These are phyloP conservation scores for Thyridium curvatum DNA, from an alignment of 2,329 filamentous ascomycete genomes.

Conservation along the genomic window DNA sequence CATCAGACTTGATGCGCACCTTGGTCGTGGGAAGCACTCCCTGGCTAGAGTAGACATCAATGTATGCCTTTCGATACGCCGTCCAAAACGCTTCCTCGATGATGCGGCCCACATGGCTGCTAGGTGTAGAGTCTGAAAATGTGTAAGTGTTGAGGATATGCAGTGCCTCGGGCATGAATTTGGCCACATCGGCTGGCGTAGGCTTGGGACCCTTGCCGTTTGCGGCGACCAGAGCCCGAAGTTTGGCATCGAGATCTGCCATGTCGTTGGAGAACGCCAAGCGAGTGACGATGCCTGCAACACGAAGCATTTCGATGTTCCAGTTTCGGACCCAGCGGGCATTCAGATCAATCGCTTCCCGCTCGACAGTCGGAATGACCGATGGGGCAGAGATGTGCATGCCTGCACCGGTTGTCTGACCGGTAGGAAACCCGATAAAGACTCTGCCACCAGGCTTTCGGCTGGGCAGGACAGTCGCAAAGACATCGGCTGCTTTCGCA, in stretches of 20 bases:
- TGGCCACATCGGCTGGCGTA: constrained; percentile 55
- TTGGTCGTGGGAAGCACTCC: constrained; percentile 80
- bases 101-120: constrained; percentile 71
- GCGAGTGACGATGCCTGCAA: constrained; percentile 83
- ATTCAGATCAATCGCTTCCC: constrained; percentile 94
- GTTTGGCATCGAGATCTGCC: constrained; percentile 61
- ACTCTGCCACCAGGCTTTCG: constrained; percentile 78
- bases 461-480: constrained; percentile 81
- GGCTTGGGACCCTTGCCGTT: constrained; percentile 44
- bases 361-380: constrained; percentile 93
- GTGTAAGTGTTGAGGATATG: constrained; percentile 85
- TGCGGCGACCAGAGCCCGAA: constrained; percentile 33
- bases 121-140: constrained; percentile 86
- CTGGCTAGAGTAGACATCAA: constrained; percentile 82
- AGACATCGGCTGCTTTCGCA: constrained; percentile 67
- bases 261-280: constrained; percentile 87
- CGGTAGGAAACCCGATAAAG: constrained; percentile 96
- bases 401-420: constrained; percentile 90
- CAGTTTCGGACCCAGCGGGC: constrained; percentile 90
- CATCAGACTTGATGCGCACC: constrained; percentile 68
- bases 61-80: constrained; percentile 72
- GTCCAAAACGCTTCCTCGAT: constrained; percentile 97
- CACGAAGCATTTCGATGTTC: constrained; percentile 90
- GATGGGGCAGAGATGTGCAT: constrained; percentile 94
- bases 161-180: constrained; percentile 69